Evolutionary conservation across 2,329 filamentous ascomycete genomes (phyloP).

Genomic region (Diaporthe citrichinensis): DNA sequence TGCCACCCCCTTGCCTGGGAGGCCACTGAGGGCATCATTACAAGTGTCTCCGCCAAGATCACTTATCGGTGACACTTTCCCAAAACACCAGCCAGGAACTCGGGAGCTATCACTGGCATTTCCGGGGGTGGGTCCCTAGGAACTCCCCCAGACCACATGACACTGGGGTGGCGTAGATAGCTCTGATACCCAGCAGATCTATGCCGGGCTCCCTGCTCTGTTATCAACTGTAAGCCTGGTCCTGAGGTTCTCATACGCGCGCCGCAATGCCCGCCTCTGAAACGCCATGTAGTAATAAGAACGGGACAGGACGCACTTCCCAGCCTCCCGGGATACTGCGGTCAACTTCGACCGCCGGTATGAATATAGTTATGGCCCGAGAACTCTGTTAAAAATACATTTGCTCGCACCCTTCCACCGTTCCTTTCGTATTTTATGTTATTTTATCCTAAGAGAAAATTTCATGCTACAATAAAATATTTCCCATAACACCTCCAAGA

Average conservation of each 20-base stretch:
- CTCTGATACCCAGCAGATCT: not conserved
- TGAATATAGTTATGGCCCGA: not conserved
- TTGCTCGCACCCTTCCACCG: no score
- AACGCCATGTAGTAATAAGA: not conserved
- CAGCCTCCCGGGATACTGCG: not conserved
- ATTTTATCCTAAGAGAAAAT: no score
- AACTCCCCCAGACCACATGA: not conserved
- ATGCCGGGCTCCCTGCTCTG: not conserved
- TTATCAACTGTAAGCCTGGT: not conserved
- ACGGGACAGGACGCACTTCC: not conserved
- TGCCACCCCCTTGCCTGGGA: not conserved
- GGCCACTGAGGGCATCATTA: not conserved
- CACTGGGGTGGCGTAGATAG: not conserved
- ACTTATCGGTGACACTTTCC: conserved; percentile 14
- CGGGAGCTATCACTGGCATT: not conserved
- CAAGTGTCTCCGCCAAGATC: not conserved
- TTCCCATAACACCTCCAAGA: not conserved
- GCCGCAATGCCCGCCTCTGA: not conserved
- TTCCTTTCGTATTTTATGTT: no score
- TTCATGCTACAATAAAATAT: not conserved
- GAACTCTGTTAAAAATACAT: not conserved
- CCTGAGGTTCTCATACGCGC: not conserved
- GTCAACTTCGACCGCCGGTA: not conserved
- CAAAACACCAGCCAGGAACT: not conserved
- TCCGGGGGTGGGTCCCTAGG: not conserved